phyloP scores from a whole-genome alignment of 2,329 filamentous ascomycete species.

The Corniculantispora saksenae region DNA sequence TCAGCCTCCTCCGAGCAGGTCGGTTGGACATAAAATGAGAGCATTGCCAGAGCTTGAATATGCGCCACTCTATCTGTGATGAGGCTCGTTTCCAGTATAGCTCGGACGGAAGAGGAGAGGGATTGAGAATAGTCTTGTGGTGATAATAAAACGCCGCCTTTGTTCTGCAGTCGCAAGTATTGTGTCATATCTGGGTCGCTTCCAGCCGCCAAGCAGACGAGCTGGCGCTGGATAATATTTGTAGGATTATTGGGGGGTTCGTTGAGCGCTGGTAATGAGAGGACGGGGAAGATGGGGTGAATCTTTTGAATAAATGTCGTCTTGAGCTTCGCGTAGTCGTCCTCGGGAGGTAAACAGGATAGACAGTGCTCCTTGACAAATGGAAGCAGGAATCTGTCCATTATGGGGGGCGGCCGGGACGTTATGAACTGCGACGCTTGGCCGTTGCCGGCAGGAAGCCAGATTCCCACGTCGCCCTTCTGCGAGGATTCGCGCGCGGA shows the following conservation, averaged over 20 bases:
- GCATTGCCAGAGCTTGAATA: conserved; percentile 53
- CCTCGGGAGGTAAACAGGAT: conserved; percentile 47
- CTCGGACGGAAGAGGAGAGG: conserved; percentile 50
- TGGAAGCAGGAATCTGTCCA: conserved; percentile 43
- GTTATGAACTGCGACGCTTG: conserved; percentile 40
- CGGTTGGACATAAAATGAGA: conserved; percentile 62
- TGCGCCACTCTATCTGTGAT: conserved; percentile 56
- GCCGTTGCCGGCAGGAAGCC: conserved; percentile 43
- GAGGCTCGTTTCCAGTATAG: conserved; percentile 54
- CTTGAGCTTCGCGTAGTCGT: conserved; percentile 48
- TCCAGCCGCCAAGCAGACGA: conserved; percentile 56
- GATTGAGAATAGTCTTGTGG: conserved; percentile 50
- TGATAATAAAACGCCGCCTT: conserved; percentile 39
- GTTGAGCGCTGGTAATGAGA: conserved; percentile 41
- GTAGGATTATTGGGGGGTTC: conserved; percentile 34
- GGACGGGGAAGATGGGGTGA: conserved; percentile 56
- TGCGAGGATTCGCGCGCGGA: conserved; percentile 40
- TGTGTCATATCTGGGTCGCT: conserved; percentile 47
- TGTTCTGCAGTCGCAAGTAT: conserved; percentile 46
- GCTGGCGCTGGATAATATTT: conserved; percentile 51
- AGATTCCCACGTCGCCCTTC: conserved; percentile 57
- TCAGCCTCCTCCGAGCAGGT: conserved; percentile 55
- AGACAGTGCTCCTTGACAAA: conserved; percentile 50
- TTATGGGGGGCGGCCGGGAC: conserved; percentile 38
- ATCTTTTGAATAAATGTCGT: conserved; percentile 53